A percentile compares a stretch with the other conserved stretches of the same genome.
phyloP scores from a whole-genome alignment of 176 grass and related monocot species.

The Stipa capillata region DNA sequence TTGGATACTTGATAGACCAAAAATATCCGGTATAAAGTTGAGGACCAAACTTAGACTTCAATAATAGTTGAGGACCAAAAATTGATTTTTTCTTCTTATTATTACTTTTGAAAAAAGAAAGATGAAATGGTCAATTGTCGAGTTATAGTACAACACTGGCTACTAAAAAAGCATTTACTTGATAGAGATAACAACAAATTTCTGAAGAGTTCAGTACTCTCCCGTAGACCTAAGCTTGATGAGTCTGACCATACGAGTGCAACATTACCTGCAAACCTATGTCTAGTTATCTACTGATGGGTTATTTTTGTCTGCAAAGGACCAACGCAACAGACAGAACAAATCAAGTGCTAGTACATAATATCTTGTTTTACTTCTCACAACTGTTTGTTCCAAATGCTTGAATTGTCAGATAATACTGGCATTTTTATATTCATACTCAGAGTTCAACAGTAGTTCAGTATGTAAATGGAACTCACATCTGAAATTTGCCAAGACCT shows the following conservation, averaged over 20 bases:
- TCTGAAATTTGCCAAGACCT: conserved; percentile 61
- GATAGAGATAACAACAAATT: background rate
- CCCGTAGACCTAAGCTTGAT: background rate
- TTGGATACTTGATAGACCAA: no score
- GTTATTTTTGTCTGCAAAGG: background rate
- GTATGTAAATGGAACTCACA: conserved; percentile 37
- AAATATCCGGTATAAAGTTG: no score
- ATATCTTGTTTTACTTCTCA: background rate
- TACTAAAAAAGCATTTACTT: background rate
- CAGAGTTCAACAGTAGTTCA: background rate
- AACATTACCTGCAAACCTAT: background rate
- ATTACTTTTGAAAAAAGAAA: no score
- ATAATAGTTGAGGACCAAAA: no score
- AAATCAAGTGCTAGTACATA: background rate
- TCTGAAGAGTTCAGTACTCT: background rate
- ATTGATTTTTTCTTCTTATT: no score
- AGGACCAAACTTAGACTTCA: no score
- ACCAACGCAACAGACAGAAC: background rate
- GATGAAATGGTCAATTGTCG: background rate
- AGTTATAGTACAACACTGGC: background rate
- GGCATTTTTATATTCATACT: background rate
- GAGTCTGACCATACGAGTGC: background rate
- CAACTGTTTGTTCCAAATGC: background rate
- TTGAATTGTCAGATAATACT: background rate
- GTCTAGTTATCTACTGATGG: background rate